phyloP scores from a whole-genome alignment of 1,284 basidiomycete species.

The Peniophora sp. region DNA sequence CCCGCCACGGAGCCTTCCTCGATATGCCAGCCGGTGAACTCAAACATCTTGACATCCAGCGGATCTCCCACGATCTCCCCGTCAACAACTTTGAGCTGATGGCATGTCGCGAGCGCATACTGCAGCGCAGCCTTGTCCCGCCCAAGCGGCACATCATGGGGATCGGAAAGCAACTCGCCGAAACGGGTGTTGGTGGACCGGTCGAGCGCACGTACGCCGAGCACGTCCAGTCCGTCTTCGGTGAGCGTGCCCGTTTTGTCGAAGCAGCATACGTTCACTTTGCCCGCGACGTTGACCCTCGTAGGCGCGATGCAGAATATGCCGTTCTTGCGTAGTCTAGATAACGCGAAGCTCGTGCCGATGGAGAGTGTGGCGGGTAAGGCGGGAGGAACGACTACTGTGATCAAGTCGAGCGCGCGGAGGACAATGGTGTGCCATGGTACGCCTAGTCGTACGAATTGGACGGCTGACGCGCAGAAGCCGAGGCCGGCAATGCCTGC shows the following conservation, averaged over 20 bases:
- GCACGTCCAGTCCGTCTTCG: slow-evolving; percentile 95
- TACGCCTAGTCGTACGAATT: slow-evolving; percentile 89
- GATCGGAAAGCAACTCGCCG: slow-evolving; percentile 84
- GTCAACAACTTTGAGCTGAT: slow-evolving; percentile 90
- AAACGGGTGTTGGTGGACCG: slow-evolving; percentile 63
- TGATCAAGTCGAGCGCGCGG: slow-evolving; percentile 95
- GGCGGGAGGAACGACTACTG: slow-evolving; percentile 96
- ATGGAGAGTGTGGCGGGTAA: slow-evolving; percentile 97
- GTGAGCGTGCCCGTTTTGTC: slow-evolving; percentile 99
- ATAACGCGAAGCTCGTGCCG: slow-evolving; percentile 93
- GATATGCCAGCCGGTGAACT: slow-evolving; percentile 92
- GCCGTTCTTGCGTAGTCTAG: slow-evolving; percentile 79
- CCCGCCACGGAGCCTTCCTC: slow-evolving; percentile 82
- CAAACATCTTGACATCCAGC: slow-evolving; percentile 95
- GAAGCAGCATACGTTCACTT: slow-evolving; percentile 97
- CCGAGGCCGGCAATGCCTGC: slow-evolving; percentile 84
- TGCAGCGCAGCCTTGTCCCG: slow-evolving; percentile 79
- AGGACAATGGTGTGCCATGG: slow-evolving; percentile 88
- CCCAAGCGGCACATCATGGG: slow-evolving; percentile 74
- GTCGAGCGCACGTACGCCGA: slow-evolving; percentile 83
- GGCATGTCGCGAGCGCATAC: slow-evolving; percentile 93
- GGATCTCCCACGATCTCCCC: slow-evolving; percentile 92
- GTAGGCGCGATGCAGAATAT: slow-evolving; percentile 98
- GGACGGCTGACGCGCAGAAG: slow-evolving; percentile 82
- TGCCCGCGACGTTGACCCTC: slow-evolving; percentile 93